Base-by-base conservation (phyloP, 306 rosid genomes). In the Boehmeria nivea region DNA sequence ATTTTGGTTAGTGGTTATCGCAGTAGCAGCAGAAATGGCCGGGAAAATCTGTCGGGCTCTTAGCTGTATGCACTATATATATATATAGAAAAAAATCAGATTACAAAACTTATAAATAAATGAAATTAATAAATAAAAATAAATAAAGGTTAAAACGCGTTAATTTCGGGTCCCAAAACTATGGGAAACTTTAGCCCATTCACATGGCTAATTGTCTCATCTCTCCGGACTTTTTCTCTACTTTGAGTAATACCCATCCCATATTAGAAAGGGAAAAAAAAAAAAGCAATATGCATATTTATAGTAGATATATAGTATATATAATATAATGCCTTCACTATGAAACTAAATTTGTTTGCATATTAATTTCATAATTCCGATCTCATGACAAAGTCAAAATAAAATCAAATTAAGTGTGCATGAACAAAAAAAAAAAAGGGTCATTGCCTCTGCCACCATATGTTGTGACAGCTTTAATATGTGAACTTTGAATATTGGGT, bases 101-200 rank as follows among this genome's bases (percentile, higher is more conserved):
- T n/a, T n/a, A n/a, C n/a, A n/a, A n/a, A n/a, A n/a, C n/a, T n/a
- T n/a, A n/a, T n/a, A n/a, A n/a, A n/a, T n/a, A n/a, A n/a, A n/a
- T n/a, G n/a, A n/a, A n/a, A n/a, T n/a, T n/a, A n/a, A n/a, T 21
- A n/a, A 0, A 57, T 43, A 64, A 51, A 45, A 44, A 59, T 38
- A 6, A 33, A 26, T 25, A 63, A 51, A 42, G 31, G 70, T 36
- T 3, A 47, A 20, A 42, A 76, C 80, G 80, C 75, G 71, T 80
- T 60, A 17, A 21, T 60, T 67, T 52, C n/a, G 54, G 72, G 70
- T 57, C 15, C 79, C 72, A 62, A 34, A 28, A 52, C 37, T 31
- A 31, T 9, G 58, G 43, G 58, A 17, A 57, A 36, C 44, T 26
- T 40, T 13, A 8, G 39, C 19, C 17, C 11, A 52, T 45, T 60